A percentile compares a stretch with the other conserved stretches of the same genome.
These are phyloP conservation scores for Jackrogersella multiformis DNA, from an alignment of 495 filamentous ascomycete genomes.

Conservation along the genomic window DNA sequence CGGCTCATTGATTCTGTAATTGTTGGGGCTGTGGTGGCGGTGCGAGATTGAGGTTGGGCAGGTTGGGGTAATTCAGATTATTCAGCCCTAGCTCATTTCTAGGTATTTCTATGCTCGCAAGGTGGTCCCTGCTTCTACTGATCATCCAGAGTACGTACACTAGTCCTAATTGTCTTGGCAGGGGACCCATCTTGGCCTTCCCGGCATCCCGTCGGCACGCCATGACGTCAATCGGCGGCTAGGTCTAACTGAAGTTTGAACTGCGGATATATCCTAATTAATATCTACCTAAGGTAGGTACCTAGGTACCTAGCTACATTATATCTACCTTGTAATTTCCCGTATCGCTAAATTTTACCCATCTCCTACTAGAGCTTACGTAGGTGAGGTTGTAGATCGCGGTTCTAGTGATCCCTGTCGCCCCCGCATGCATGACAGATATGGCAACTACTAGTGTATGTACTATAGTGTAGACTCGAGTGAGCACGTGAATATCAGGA, in stretches of 20 bases:
- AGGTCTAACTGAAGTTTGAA: conserved; percentile 10
- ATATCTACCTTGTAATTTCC: too few species aligned
- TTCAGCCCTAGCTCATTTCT: conserved; percentile 42
- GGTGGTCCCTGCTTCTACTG: conserved; percentile 16
- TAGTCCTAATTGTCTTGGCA: conserved; percentile 45
- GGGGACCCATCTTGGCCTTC: conserved; percentile 43
- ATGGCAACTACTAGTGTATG: conserved; percentile 34
- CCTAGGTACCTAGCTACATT: too few species aligned
- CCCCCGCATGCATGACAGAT: conserved; percentile 28
- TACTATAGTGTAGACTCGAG: too few species aligned
- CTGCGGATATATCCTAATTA: not conserved
- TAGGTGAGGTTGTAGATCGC: conserved; percentile 29
- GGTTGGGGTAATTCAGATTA: conserved; percentile 1
- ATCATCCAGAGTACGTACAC: conserved; percentile 21
- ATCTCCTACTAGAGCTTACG: conserved; percentile 26
- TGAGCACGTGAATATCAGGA: conserved; percentile 42
- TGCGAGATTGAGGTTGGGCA: not conserved
- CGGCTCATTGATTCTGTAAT: conserved; percentile 1
- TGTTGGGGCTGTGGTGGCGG: conserved; percentile 19
- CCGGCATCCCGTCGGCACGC: conserved; percentile 18
- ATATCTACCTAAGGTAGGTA: not conserved
- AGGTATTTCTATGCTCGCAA: conserved; percentile 25
- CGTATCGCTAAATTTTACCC: conserved; percentile 16
- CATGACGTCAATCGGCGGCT: conserved; percentile 35
- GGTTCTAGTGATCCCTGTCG: conserved; percentile 13